Percentiles rank a stretch among this genome's conserved stretches.
phyloP scores from a whole-genome alignment of 2,329 filamentous ascomycete species.

The Paecilomyces dactylethromorphus region DNA sequence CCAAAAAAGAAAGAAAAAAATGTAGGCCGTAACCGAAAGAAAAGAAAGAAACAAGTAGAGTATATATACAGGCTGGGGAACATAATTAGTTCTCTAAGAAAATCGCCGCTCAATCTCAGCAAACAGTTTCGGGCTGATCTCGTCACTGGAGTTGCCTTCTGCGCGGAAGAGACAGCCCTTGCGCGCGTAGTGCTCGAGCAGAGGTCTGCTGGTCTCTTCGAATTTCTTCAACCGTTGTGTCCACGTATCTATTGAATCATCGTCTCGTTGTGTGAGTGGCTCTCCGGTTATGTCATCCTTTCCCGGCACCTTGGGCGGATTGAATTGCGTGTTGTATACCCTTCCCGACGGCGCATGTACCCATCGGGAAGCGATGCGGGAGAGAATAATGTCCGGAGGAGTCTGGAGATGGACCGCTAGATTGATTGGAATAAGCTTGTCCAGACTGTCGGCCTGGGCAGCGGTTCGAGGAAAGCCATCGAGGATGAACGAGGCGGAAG shows the following conservation, averaged over 20 bases:
- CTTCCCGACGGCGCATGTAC: conserved; percentile 85
- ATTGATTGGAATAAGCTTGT: conserved; percentile 85
- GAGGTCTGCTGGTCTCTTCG: conserved; percentile 73
- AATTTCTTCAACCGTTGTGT: conserved; percentile 74
- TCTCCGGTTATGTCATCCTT: conserved; percentile 90
- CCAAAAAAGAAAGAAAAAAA: conserved; percentile 7
- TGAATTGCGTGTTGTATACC: conserved; percentile 93
- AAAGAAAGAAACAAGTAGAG: conserved; percentile 1
- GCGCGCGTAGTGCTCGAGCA: conserved; percentile 82
- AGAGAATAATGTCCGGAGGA: conserved; percentile 76
- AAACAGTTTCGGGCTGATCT: conserved; percentile 88
- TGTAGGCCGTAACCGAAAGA: not conserved
- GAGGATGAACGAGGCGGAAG: conserved; percentile 75
- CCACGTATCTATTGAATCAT: conserved; percentile 86
- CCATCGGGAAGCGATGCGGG: conserved; percentile 87
- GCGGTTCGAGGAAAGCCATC: conserved; percentile 94
- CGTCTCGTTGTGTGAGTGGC: conserved; percentile 68
- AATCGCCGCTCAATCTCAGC: conserved; percentile 77
- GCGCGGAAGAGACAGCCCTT: conserved; percentile 83
- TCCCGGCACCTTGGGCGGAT: conserved; percentile 72
- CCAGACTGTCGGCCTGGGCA: conserved; percentile 68
- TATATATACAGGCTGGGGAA: conserved; percentile 3
- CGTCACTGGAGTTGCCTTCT: conserved; percentile 81
- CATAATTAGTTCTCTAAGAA: conserved; percentile 24
- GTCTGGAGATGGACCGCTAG: conserved; percentile 83